Conservation (phyloP, 768 basidiomycete species). For the Xanthoconium stramineum region DNA sequence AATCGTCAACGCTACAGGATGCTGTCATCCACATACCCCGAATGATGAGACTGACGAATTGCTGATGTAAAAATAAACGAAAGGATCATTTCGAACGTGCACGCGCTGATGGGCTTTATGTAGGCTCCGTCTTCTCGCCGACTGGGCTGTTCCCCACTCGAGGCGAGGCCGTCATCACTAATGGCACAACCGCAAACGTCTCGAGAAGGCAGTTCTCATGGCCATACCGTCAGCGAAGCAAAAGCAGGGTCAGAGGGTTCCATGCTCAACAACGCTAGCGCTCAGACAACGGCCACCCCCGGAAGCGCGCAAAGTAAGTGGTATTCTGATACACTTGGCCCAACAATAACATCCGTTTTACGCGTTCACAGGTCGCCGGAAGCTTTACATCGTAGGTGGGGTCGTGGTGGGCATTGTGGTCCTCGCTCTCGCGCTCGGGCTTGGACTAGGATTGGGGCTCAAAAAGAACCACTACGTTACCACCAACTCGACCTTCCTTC, state of each 20-base stretch:
- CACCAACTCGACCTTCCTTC: constrained; percentile 29
- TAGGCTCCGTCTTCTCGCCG: not conserved
- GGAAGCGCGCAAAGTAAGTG: constrained; percentile 6
- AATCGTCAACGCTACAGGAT: too few relatives aligned
- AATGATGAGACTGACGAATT: not conserved
- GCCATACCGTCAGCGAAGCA: not conserved
- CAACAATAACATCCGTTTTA: not conserved
- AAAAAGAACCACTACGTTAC: constrained; percentile 18
- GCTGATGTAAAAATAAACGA: not conserved
- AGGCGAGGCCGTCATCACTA: not conserved
- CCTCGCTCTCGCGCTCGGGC: constrained; percentile 26
- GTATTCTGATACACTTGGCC: not conserved
- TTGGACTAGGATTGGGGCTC: constrained; percentile 29
- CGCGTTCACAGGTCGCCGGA: constrained; percentile 19
- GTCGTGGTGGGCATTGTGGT: constrained; percentile 11
- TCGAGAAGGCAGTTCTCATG: constrained; percentile 4
- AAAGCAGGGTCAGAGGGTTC: constrained; percentile 3
- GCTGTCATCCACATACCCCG: too few relatives aligned
- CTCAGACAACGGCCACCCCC: not conserved
- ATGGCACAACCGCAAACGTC: constrained; percentile 7
- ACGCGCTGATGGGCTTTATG: not conserved
- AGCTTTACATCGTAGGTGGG: constrained; percentile 14
- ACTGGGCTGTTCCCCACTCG: not conserved
- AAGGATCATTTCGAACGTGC: constrained; percentile 16
- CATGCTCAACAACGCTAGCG: not conserved